Evolutionary conservation across 345 rosid species (phyloP).

Genomic region (Moricandia arvensis): DNA sequence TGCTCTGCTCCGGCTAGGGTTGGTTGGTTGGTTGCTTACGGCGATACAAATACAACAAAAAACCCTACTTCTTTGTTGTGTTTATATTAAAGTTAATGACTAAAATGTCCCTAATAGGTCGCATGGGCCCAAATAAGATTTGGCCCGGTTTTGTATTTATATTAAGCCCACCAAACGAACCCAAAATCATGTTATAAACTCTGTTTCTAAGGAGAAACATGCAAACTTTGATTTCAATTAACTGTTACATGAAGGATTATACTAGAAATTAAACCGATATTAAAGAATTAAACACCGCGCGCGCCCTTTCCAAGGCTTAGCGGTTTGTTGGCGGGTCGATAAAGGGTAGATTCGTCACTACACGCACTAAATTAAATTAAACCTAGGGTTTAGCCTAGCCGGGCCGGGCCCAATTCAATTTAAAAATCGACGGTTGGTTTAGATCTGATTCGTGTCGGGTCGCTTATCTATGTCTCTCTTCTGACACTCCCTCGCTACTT

Average conservation of each 20-base stretch:
- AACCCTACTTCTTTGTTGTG: too few species aligned
- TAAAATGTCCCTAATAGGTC: too few species aligned
- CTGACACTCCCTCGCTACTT: conserved; percentile 30
- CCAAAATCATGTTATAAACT: too few species aligned
- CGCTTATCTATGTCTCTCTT: conserved; percentile 19
- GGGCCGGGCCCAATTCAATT: conserved; percentile 18
- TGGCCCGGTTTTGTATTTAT: too few species aligned
- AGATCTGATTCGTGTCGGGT: conserved; percentile 42
- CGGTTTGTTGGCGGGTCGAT: conserved; percentile 35
- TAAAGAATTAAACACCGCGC: conserved; percentile 9
- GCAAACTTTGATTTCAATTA: not conserved
- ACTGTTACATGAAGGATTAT: not conserved
- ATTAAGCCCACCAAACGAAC: too few species aligned
- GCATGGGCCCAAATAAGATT: too few species aligned
- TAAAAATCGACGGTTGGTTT: conserved; percentile 28
- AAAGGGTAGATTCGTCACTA: conserved; percentile 35
- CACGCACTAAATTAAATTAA: rapidly evolving
- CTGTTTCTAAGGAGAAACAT: too few species aligned
- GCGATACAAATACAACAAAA: too few species aligned
- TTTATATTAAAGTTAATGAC: too few species aligned
- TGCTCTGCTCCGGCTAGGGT: too few species aligned
- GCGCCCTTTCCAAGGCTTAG: conserved; percentile 16
- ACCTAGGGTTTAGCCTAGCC: conserved; percentile 52
- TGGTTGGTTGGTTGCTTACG: too few species aligned
- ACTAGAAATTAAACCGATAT: not conserved